Evolutionary conservation across 1,139 yeast species (phyloP), one percentile per base, ranked within the genome.

Genomic region (Geotrichum macrosporum): DNA sequence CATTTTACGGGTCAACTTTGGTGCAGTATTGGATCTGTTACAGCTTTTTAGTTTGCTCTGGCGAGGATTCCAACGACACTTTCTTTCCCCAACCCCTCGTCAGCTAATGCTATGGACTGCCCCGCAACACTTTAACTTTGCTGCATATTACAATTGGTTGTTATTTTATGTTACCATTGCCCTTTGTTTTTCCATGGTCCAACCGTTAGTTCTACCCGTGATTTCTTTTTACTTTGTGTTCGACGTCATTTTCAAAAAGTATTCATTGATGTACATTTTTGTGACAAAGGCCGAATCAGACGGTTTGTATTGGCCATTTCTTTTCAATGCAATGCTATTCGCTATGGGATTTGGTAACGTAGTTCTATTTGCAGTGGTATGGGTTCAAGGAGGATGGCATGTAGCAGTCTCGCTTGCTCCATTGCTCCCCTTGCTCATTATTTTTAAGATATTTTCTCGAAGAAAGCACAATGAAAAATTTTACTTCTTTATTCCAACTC

Each of bases 221-320:
- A 54, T 65, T 20, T 57, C 67, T 1, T 53, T 66, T 10, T 63
- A 64, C 52, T 63, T 68, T 39, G 37, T 56, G 19, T 42, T 67
- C 15, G 68, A 65, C 37, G 52, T 60, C 2, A 58, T 69, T 6
- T 47, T 67, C 46, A 68, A 66, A 47, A 66, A 66, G 57, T 69
- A 70, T 53, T 53, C 60, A 34, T 51, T 70, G 22, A 54, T 67
- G 57, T 68, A 68, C 51, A 64, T 68, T 54, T 64, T 58, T 42
- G 60, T 59, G 35, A 69, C 73, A 15, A 67, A 68, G 49, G 63
- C 64, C 16, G 73, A 69, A 53, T 61, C 69, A 18, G 68, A 68
- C 27, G 73, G 73, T 1, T 50, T 54, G 35, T 68, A 55, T 54
- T 69, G 73, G 73, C 69, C 71, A 1, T 51, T 65, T 34, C 53